Evolutionary conservation across 2,329 filamentous ascomycete genomes (phyloP).

Genomic region (Cercospora sp.): DNA sequence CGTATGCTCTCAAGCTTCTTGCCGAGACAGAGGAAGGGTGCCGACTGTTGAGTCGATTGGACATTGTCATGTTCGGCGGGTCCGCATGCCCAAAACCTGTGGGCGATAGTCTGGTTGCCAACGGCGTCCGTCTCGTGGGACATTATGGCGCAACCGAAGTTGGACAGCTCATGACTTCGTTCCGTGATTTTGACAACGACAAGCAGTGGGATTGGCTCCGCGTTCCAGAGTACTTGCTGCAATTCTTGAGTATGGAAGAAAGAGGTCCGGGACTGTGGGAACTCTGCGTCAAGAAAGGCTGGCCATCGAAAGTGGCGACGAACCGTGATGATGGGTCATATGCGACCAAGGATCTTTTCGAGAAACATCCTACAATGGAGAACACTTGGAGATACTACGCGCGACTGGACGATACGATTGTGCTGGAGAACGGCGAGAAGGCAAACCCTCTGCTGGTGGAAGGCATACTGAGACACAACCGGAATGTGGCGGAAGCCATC

Average conservation of each 20-base stretch:
- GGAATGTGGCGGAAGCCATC: constrained; percentile 56
- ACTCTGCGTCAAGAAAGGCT: constrained; percentile 40
- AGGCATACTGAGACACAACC: constrained; percentile 54
- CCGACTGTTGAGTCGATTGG: constrained; percentile 29
- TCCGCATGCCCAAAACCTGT: constrained; percentile 39
- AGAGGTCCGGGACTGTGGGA: constrained; percentile 43
- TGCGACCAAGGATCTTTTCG: constrained; percentile 33
- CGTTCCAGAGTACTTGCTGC: constrained; percentile 33
- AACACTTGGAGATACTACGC: constrained; percentile 52
- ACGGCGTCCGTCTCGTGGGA: constrained; percentile 39
- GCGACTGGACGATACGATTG: constrained; percentile 50
- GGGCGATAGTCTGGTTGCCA: constrained; percentile 37
- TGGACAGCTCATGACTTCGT: constrained; percentile 63
- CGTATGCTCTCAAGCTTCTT: constrained; percentile 64
- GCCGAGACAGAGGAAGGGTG: constrained; percentile 58
- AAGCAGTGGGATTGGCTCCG: constrained; percentile 61
- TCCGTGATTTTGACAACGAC: constrained; percentile 52
- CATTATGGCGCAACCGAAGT: constrained; percentile 57
- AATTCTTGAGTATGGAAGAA: constrained; percentile 31
- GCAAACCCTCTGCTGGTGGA: constrained; percentile 54
- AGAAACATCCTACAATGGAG: constrained; percentile 41
- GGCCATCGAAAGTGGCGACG: constrained; percentile 38
- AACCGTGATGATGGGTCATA: constrained; percentile 49
- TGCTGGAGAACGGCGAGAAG: constrained; percentile 54
- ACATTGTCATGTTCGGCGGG: constrained; percentile 38